phyloP scores from a whole-genome alignment of 1,284 basidiomycete species.

The Ustilago nuda region DNA sequence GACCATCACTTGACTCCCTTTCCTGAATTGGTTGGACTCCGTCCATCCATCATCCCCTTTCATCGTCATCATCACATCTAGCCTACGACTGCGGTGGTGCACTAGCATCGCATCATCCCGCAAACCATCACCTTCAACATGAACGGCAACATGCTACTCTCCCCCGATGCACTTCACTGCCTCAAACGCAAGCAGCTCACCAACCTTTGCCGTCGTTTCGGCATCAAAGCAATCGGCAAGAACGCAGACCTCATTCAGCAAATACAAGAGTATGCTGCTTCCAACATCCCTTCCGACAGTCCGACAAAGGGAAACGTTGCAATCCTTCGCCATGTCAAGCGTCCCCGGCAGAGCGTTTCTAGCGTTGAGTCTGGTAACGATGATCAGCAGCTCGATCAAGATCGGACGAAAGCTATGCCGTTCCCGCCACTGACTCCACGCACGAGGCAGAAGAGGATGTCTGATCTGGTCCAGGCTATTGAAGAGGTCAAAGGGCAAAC shows the following conservation, averaged over 20 bases:
- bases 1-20: constrained; percentile 4
- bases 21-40: constrained; percentile 14
- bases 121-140: constrained; percentile 9
- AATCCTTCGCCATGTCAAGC: constrained; percentile 45
- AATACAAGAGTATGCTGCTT: constrained; percentile 46
- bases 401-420: neutral
- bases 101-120: constrained; percentile 6
- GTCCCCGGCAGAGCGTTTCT: constrained; percentile 37
- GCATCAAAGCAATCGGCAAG: constrained; percentile 54
- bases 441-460: constrained; percentile 35
- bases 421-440: constrained; percentile 37
- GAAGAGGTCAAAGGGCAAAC: constrained; percentile 36
- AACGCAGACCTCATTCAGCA: constrained; percentile 48
- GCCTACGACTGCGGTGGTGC: constrained; percentile 7
- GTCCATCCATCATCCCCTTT: neutral
- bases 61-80: neutral
- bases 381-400: constrained; percentile 9
- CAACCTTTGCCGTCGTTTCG: constrained; percentile 54
- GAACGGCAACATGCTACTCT: constrained; percentile 46
- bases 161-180: constrained; percentile 54
- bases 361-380: constrained; percentile 30
- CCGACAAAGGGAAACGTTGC: constrained; percentile 49
- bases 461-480: constrained; percentile 44
- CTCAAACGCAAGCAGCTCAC: constrained; percentile 59
- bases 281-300: constrained; percentile 42